Conservation (phyloP, 2,329 filamentous ascomycete genomes). For the Trichoderma brevicompactum region DNA sequence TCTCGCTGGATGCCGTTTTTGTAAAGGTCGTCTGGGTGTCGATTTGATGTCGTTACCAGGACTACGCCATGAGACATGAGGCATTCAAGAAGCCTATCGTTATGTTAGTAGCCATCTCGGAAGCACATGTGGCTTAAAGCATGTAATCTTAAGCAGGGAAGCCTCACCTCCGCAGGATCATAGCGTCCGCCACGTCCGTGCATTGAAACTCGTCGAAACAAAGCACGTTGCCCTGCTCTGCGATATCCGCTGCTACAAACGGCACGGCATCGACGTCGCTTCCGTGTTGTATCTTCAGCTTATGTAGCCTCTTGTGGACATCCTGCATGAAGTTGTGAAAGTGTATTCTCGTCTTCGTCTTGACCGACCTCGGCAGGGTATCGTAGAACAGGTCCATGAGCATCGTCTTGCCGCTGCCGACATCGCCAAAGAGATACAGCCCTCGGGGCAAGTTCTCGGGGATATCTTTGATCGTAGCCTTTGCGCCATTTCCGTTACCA, state of each 20-base stretch:
- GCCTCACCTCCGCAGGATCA: constrained; percentile 80
- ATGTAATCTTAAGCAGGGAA: not conserved
- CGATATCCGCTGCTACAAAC: constrained; percentile 93
- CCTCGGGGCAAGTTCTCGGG: constrained; percentile 80
- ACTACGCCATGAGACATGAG: constrained; percentile 98
- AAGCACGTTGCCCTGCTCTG: constrained; percentile 79
- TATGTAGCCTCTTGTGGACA: constrained; percentile 87
- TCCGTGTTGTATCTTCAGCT: constrained; percentile 85
- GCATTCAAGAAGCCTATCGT: constrained; percentile 72
- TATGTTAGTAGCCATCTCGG: constrained; percentile 29
- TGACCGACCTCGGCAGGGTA: constrained; percentile 79
- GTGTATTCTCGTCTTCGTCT: constrained; percentile 87
- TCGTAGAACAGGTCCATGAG: constrained; percentile 99
- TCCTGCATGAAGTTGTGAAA: constrained; percentile 99
- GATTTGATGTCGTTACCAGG: constrained; percentile 92
- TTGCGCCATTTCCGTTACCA: constrained; percentile 49
- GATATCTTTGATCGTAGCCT: constrained; percentile 56
- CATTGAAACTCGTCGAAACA: constrained; percentile 99
- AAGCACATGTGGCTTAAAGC: not conserved
- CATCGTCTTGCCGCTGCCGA: constrained; percentile 98
- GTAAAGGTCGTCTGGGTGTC: constrained; percentile 95
- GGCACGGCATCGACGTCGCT: constrained; percentile 89
- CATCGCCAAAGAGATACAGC: constrained; percentile 93
- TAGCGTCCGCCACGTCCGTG: constrained; percentile 96
- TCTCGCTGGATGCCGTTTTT: constrained; percentile 97